Evolutionary conservation across 2,329 filamentous ascomycete species (phyloP), one percentile per base, ranked within the genome.

Genomic region (Cyphellophora europaea): DNA sequence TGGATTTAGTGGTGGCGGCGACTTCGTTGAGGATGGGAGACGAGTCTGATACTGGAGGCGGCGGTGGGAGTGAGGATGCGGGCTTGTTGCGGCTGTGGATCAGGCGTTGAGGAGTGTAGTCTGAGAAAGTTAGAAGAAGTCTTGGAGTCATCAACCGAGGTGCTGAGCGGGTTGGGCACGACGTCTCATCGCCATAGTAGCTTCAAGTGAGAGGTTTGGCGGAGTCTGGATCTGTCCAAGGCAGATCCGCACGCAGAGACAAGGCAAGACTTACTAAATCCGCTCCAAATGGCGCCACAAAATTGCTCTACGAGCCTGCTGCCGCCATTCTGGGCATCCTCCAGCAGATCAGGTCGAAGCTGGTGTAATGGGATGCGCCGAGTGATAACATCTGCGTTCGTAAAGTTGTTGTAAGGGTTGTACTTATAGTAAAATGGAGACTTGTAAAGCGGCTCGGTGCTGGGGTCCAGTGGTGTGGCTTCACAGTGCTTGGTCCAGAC

Each of bases 281-380:
- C 77, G 43, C 71, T 69, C 79, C 74, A 85, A 32, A 82, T 59
- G 29, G 77, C 77, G 10, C 74, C 73, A 52, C 76, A 81, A 52
- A 82, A 82, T 44, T 73, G 74, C 47, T 80, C 65, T 2, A 72
- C 70, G 32, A 83, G 61, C 44, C 74, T 66, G 12, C 36, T 32
- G 19, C 69, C 66, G 51, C 72, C 74, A 44, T 72, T 68, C 50
- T 79, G 27, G 6, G 45, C 45, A 32, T 51, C 47, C 35, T 47
- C 64, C 11, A 83, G 58, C 35, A 85, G 61, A 43, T 79, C 72
- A 1, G 79, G 77, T 18, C 72, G 69, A 41, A 86, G 74, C 50
- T 77, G 73, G 30, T 61, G 62, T 32, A 86, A 52, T 0, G 79
- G 74, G 0, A 85, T 66, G 21, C 66, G 67, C 45, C 74, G 72